Evolutionary conservation across 2,329 filamentous ascomycete genomes (phyloP), one percentile per base, ranked within the genome.

Genomic region (Tolypocladium guangdongense): DNA sequence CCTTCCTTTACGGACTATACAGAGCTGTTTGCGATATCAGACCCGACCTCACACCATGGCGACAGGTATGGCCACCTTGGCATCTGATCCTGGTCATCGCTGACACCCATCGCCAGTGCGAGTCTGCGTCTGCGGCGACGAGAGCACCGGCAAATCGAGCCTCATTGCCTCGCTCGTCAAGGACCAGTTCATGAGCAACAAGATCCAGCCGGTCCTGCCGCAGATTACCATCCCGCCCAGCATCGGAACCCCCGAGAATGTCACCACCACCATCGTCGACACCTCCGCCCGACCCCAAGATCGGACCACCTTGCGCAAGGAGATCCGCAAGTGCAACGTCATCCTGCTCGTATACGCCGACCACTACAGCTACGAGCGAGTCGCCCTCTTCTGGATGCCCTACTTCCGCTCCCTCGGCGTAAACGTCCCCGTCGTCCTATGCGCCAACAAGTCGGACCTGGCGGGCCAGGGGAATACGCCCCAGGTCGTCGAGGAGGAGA

Each of bases 361-460:
- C 68, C 92, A 97, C 72, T 99, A 99, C 75, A 97, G 91, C 78
- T 99, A 97, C 74, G 93, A 99, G 68, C 80, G 93, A 38, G 91
- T 99, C 4, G 93, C 92, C 4, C 77, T 99, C 47, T 99, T 97
- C 71, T 99, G 93, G 93, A 87, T 99, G 81, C 93, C 93, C 12
- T 95, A 96, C 71, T 97, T 99, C 66, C 87, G 93, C 56, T 96
- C 91, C 4, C 81, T 99, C 39, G 93, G 93, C n/a, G 93, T 99
- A 66, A 99, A 99, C 67, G 90, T 99, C 24, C 93, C 93, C 0
- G 93, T 99, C 12, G 91, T 99, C 46, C 75, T 99, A 54, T 97
- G 93, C 65, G 90, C 93, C 65, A 97, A 97, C 76, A 99, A 99
- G 71, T 89, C 90, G n/a, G 93, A 99, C 63, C 76, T 96, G 52